Percentiles rank a stretch among this genome's conserved stretches.
Conservation (phyloP, 78 protist species). For the Dictyostelium intermedium region DNA sequence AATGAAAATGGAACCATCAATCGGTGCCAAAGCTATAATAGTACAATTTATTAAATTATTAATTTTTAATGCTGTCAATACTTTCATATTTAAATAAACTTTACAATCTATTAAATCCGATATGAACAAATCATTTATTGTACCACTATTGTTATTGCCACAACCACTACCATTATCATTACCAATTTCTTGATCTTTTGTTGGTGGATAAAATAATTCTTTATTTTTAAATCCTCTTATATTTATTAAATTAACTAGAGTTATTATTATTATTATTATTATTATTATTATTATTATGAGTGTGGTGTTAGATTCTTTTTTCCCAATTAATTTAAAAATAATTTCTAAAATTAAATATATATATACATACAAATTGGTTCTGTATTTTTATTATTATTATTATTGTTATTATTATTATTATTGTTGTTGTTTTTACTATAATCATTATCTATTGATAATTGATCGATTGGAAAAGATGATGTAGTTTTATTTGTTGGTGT, state of each 20-base stretch:
- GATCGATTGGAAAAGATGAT: neutral
- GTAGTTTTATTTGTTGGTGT: neutral
- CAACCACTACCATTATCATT: neutral
- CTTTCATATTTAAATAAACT: neutral
- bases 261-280: no score
- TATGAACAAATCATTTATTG: constrained; percentile 32
- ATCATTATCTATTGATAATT: no score
- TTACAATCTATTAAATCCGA: constrained; percentile 25
- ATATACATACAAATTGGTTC: constrained; percentile 14
- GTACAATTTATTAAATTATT: neutral
- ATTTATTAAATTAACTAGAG: neutral
- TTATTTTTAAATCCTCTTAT: neutral
- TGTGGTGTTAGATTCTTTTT: no score
- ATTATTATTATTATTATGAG: neutral
- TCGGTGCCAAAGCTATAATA: neutral
- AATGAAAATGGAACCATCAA: constrained; percentile 63
- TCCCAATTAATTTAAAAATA: no score
- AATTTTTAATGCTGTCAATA: constrained; percentile 23
- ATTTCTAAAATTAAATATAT: no score
- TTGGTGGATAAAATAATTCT: constrained; percentile 3
- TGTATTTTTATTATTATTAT: neutral
- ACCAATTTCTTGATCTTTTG: neutral
- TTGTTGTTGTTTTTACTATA: neutral
- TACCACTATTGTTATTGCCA: neutral
- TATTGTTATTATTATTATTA: neutral